Evolutionary conservation across 495 filamentous ascomycete species (phyloP), one percentile per base, ranked within the genome.

Genomic region (Aspergillus hancockii): DNA sequence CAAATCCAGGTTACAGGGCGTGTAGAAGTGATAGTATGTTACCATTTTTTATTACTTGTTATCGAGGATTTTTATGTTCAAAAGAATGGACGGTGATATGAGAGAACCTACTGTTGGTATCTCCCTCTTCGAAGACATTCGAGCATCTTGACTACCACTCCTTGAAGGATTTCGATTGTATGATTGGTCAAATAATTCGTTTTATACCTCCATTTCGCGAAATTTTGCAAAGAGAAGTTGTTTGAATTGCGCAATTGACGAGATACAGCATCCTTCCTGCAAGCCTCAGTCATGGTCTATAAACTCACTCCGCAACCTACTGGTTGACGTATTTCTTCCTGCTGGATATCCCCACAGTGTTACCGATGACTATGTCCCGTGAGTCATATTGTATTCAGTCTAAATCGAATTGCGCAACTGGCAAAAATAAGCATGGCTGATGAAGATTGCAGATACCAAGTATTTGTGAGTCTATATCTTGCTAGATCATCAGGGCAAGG

Each of bases 281-380:
- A 31, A 49, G 19, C 40, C 53, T 8, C 34, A 59, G 8, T 58
- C 66, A 55, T 75, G 72, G 74, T 74, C 71, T 36, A n/a, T 57
- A 14, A 66, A 59, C 43, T 62, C 71, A 18, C 61, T 77, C n/a
- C 32, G 66, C 34, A 56, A 59, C 46, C 64, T 64, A 19, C 64
- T 79, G 25, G 59, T 67, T 32, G 67, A 77, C 38, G 66, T 95
- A 49, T 98, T 98, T 72, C 79, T 98, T n/a, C 94, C 93, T 0
- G 87, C 89, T 10, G 93, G 94, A 34, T 98, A 90, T 78, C 94
- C 94, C 5, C 84, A 93, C 58, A 93, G 90, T 66, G 94, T 98
- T 41, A 95, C 88, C 12, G 76, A 85, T 31, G 94, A 98, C 72
- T 98, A 98, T 74, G 79, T 92, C 49, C 76, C 87, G 81, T 96